phyloP scores from a whole-genome alignment of 805 yeast genomes.

The Phaffomyces opuntiae region DNA sequence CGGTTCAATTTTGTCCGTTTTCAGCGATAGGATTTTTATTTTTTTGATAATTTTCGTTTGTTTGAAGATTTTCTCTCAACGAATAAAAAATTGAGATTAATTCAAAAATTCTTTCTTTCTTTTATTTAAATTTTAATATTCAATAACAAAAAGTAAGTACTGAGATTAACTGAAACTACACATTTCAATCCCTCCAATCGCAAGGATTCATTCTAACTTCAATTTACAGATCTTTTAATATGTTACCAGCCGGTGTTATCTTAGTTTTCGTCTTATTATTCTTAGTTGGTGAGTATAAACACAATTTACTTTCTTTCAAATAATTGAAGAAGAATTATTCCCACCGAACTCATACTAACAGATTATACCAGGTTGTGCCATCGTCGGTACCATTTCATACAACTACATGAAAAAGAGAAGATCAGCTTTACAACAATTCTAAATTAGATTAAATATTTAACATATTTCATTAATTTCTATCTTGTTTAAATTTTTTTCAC shows the following conservation, averaged over 20 bases:
- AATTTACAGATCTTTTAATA: constrained; percentile 7
- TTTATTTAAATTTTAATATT: neutral
- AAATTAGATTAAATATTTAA: neutral
- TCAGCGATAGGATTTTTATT: neutral
- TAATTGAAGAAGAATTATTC: no score
- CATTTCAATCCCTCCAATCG: neutral
- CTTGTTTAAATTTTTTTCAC: neutral
- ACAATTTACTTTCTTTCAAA: no score
- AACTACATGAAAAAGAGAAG: constrained; percentile 18
- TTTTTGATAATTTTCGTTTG: no score
- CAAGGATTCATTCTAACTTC: neutral
- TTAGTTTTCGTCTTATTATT: constrained; percentile 24
- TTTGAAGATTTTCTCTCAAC: neutral
- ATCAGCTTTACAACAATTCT: constrained; percentile 21
- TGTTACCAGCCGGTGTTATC: constrained; percentile 29
- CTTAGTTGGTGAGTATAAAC: constrained; percentile 20
- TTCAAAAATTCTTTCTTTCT: neutral
- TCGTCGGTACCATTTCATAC: constrained; percentile 7
- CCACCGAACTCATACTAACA: constrained; percentile 4
- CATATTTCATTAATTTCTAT: no score
- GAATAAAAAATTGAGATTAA: neutral
- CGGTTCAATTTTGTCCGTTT: neutral
- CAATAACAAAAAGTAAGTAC: neutral
- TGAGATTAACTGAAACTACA: neutral
- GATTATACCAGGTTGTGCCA: constrained; percentile 11